These are phyloP conservation scores for Populus hybrid DNA, from an alignment of 441 rosid genomes.

Conservation along the genomic window DNA sequence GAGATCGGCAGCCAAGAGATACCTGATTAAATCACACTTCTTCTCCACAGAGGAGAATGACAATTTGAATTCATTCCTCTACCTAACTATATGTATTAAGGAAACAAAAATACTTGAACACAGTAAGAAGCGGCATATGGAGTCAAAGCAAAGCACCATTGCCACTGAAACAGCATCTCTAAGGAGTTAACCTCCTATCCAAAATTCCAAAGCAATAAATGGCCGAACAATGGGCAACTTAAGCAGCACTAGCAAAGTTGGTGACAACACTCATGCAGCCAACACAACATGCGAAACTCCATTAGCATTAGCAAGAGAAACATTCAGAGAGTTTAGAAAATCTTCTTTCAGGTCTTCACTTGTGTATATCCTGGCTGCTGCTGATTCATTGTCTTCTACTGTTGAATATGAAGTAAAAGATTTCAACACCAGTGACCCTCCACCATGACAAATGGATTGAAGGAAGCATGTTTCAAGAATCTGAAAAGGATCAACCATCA, in stretches of 20 bases:
- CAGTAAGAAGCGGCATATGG: not conserved
- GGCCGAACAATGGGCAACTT: not conserved
- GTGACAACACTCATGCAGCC: not conserved
- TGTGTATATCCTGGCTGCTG: not conserved
- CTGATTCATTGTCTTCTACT: not conserved
- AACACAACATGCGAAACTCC: not conserved
- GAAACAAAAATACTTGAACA: not conserved
- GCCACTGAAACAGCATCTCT: not conserved
- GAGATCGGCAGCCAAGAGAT: not conserved
- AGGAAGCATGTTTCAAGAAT: not conserved
- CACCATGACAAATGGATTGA: not conserved
- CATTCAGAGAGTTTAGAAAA: not conserved
- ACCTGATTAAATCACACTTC: not conserved
- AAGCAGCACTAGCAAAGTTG: not conserved
- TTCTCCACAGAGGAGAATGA: not conserved
- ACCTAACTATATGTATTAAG: not conserved
- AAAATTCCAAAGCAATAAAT: not conserved
- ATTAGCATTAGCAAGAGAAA: not conserved
- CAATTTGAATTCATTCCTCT: not conserved
- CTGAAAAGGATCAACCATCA: not conserved
- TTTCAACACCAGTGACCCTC: not conserved
- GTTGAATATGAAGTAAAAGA: not conserved
- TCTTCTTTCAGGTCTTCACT: not conserved
- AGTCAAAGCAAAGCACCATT: not conserved
- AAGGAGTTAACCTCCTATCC: not conserved